Percentiles rank a stretch among this genome's conserved stretches.
These are phyloP conservation scores for Periconia sp. DNA, from an alignment of 2,329 filamentous ascomycete genomes.

Conservation along the genomic window DNA sequence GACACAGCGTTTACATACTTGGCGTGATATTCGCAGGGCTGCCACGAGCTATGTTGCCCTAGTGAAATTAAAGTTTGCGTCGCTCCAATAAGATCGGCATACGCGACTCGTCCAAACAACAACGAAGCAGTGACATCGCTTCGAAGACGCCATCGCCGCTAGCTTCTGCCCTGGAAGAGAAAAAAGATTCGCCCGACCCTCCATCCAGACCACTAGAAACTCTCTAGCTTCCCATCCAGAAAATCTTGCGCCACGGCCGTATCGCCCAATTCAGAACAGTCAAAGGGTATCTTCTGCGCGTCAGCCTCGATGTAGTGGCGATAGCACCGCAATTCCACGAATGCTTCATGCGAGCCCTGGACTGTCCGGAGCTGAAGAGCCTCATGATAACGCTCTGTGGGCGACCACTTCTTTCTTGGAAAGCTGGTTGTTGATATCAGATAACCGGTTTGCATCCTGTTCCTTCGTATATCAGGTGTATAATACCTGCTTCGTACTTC, in stretches of 20 bases:
- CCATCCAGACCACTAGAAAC: neutral
- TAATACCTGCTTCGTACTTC: slow-evolving; percentile 9
- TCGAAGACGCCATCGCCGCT: too few relatives aligned
- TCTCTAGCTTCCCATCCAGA: neutral
- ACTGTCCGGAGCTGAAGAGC: neutral
- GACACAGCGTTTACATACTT: neutral
- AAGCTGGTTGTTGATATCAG: neutral
- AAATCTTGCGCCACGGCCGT: neutral
- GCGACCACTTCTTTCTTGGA: neutral
- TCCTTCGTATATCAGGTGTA: neutral
- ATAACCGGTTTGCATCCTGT: neutral
- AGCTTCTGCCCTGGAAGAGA: too few relatives aligned
- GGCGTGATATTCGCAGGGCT: slow-evolving; percentile 1
- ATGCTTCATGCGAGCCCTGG: neutral
- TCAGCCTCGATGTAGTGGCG: neutral
- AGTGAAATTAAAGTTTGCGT: slow-evolving; percentile 7
- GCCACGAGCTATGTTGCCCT: slow-evolving; percentile 3
- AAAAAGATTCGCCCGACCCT: too few relatives aligned
- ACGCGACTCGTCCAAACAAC: neutral
- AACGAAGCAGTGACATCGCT: neutral
- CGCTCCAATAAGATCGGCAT: neutral
- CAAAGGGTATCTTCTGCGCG: neutral
- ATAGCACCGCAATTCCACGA: neutral
- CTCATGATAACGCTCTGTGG: neutral
- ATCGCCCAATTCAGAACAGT: neutral